Conservation (phyloP, 2,329 filamentous ascomycete genomes). For the Arthrocladium fulminans region DNA sequence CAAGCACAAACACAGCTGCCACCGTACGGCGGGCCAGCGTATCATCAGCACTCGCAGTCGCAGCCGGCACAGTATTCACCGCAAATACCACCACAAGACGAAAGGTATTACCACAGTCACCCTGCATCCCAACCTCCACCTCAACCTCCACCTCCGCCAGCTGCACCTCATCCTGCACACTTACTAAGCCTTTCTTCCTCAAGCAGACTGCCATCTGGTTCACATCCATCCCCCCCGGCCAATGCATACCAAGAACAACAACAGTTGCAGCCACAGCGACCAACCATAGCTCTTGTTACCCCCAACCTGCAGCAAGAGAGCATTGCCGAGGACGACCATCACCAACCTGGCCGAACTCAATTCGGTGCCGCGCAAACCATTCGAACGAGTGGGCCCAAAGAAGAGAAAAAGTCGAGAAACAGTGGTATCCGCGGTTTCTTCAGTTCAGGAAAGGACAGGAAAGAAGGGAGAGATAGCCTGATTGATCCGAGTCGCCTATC, state of each 20-base stretch:
- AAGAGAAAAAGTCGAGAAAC: conserved; percentile 15
- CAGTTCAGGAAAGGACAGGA: conserved; percentile 17
- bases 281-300: conserved; percentile 17
- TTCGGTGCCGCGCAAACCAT: conserved; percentile 20
- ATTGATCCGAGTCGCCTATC: conserved; percentile 16
- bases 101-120: conserved; percentile 7
- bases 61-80: neutral
- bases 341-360: conserved; percentile 17
- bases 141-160: neutral
- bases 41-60: neutral
- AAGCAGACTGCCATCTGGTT: conserved; percentile 10
- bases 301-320: conserved; percentile 13
- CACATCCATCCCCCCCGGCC: neutral
- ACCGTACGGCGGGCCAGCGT: neutral
- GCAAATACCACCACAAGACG: neutral
- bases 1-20: too few relatives aligned
- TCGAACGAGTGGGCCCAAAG: conserved; percentile 7
- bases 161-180: conserved; percentile 11
- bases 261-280: conserved; percentile 6
- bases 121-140: neutral
- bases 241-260: conserved; percentile 17
- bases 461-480: conserved; percentile 17
- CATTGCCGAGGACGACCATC: conserved; percentile 12
- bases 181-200: conserved; percentile 16
- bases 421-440: conserved; percentile 18